Evolutionary conservation across 75 land plant species (phyloP).

Genomic region (Selaginella tamariscina): DNA sequence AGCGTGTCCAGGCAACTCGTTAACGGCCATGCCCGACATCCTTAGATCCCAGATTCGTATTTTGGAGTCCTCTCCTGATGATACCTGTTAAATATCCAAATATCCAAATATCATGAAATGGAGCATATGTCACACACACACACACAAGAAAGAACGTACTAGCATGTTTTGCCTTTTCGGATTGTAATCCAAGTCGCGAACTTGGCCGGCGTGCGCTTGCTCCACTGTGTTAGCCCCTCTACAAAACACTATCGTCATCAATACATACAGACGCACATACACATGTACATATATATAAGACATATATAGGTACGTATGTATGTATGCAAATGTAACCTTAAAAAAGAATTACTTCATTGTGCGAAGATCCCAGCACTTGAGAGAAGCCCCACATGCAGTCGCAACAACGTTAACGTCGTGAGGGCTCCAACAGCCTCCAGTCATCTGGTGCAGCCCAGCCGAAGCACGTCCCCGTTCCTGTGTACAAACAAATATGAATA

Average conservation of each 20-base stretch:
- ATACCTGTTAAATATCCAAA: constrained; percentile 33
- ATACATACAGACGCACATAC: background rate
- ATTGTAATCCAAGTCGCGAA: constrained; percentile 65
- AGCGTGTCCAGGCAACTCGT: constrained; percentile 78
- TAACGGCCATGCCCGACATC: constrained; percentile 44
- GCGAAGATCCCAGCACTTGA: constrained; percentile 87
- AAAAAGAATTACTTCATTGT: constrained; percentile 57
- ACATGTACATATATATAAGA: too few relatives aligned
- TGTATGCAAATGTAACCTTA: too few relatives aligned
- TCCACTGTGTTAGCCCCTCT: constrained; percentile 69
- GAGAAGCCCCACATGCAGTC: constrained; percentile 52
- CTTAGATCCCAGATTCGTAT: constrained; percentile 85
- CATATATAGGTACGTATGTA: too few relatives aligned
- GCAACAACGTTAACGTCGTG: constrained; percentile 71
- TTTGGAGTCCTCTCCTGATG: constrained; percentile 79
- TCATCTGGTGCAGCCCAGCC: constrained; percentile 53
- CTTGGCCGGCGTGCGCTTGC: constrained; percentile 43
- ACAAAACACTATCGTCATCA: constrained; percentile 10
- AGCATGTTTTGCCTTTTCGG: constrained; percentile 59
- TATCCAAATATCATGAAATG: background rate
- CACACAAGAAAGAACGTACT: constrained; percentile 29
- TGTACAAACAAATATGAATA: background rate
- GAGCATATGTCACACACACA: constrained; percentile 12
- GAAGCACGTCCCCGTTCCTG: constrained; percentile 59
- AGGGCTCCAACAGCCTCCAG: constrained; percentile 96